Conservation (phyloP, 441 rosid species). For the Isatis lusitanica region DNA sequence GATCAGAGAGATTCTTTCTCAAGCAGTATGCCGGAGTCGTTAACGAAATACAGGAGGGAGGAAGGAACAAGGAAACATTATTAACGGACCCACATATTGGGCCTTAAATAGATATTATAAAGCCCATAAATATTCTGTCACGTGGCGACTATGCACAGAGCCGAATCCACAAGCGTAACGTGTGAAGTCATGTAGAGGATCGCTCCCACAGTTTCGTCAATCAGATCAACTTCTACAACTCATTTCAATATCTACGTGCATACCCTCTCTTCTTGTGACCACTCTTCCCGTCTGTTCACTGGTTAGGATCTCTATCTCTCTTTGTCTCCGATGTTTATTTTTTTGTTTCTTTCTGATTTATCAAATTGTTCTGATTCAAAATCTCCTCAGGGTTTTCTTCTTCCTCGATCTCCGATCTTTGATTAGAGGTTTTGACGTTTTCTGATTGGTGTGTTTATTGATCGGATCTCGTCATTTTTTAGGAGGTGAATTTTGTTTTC, state of each 20-base stretch:
- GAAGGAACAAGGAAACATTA: neutral
- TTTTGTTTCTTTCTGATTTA: slow-evolving; percentile 19
- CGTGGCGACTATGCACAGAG: neutral
- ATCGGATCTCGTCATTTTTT: slow-evolving; percentile 36
- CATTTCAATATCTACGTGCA: slow-evolving; percentile 37
- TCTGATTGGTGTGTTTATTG: slow-evolving; percentile 10
- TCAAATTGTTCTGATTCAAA: slow-evolving; percentile 1
- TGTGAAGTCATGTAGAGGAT: slow-evolving; percentile 29
- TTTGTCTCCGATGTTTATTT: neutral
- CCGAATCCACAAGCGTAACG: slow-evolving; percentile 12
- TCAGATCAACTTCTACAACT: slow-evolving; percentile 31
- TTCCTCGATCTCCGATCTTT: slow-evolving; percentile 10
- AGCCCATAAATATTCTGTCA: slow-evolving; percentile 17
- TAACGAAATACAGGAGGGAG: neutral
- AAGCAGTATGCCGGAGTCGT: neutral
- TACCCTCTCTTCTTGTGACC: slow-evolving; percentile 36
- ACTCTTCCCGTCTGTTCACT: slow-evolving; percentile 35
- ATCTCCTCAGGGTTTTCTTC: slow-evolving; percentile 16
- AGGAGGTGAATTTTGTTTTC: slow-evolving; percentile 25
- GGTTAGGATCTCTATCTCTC: slow-evolving; percentile 24
- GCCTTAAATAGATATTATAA: neutral
- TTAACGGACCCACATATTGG: neutral
- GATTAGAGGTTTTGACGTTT: neutral
- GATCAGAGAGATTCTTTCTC: neutral
- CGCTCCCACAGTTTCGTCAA: slow-evolving; percentile 18